A percentile compares a stretch with the other conserved stretches of the same genome.
Conservation (phyloP, 1,284 basidiomycete genomes). For the Kwoniella shivajii region DNA sequence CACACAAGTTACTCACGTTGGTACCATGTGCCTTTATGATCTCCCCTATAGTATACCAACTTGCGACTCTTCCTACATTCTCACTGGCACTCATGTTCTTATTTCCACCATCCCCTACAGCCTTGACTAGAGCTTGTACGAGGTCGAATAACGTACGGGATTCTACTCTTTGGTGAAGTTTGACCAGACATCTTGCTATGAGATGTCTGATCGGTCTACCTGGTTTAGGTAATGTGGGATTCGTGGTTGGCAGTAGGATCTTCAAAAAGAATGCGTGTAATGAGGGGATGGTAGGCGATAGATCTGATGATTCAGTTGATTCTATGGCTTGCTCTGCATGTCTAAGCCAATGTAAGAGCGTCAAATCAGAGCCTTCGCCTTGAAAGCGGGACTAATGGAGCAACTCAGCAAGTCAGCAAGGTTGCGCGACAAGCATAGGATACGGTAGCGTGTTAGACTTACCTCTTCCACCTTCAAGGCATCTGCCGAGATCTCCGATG, state of each 20-base stretch:
- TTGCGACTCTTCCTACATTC: conserved; percentile 62
- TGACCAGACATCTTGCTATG: conserved; percentile 73
- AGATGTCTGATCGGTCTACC: conserved; percentile 82
- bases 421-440: not conserved
- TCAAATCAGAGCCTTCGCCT: conserved; percentile 48
- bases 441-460: not conserved
- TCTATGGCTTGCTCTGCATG: conserved; percentile 50
- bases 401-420: too few relatives aligned
- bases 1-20: conserved; percentile 62
- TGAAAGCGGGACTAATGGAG: conserved; percentile 38
- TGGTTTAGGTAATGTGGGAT: conserved; percentile 65
- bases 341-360: conserved; percentile 46
- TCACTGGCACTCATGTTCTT: conserved; percentile 59
- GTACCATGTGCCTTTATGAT: conserved; percentile 80
- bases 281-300: conserved; percentile 31
- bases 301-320: conserved; percentile 22
- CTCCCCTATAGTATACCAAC: conserved; percentile 76
- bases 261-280: conserved; percentile 48
- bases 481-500: conserved; percentile 20
- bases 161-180: conserved; percentile 79
- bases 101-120: conserved; percentile 62
- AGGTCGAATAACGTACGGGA: conserved; percentile 83
- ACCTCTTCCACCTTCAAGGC: conserved; percentile 33
- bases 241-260: conserved; percentile 37
- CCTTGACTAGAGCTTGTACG: conserved; percentile 74